Base-by-base conservation (phyloP, 2,329 filamentous ascomycete genomes). In the Cryphonectria parasitica region DNA sequence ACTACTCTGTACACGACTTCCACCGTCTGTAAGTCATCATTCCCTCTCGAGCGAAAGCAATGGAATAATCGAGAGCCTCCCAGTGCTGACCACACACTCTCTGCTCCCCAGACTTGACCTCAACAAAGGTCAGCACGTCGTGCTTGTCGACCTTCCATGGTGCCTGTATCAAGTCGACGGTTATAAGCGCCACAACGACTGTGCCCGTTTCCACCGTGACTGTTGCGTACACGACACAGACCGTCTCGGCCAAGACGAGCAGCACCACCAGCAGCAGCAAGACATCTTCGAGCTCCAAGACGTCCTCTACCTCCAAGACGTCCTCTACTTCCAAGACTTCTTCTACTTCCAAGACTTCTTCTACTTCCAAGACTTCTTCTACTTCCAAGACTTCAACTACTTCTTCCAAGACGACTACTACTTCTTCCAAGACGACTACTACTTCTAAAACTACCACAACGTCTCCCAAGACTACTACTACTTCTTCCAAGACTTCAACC, bases 191-290 rank as follows among this genome's bases (percentile, higher is more conserved):
- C 5, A 64, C 63, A 17, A 31, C 63, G 25, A 52, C 43, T 15
- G 43, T 64, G 31, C 63, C 63, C n/a, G 63, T 64, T n/a, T 49
- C 63, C 15, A 64, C 63, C 11, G 41, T 64, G 25, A 64, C 63
- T 19, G 8, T 5, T 31, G 63, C 63, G 17, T 22, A n/a, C 25
- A 64, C 63, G 41, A 64, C 63, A 36, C 8, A 34, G 25, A 49
- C 63, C 7, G 6, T 45, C 13, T n/a, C 34, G 19, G 7, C 28
- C n/a, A 41, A 36, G 15, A 62, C n/a, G 28, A 28, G 34, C 61
- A 41, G 8, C 36, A 61, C 13, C 34, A n/a, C n/a, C 31, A 63
- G 60, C 22, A 41, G 34, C 61, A 62, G 31, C 58, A 22, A 31
- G 58, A 62, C 58, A 34, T 62, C 58, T 34, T 36, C 58, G 7